These are phyloP conservation scores for Colletotrichum sojae DNA, from an alignment of 2,329 filamentous ascomycete species.

Conservation along the genomic window DNA sequence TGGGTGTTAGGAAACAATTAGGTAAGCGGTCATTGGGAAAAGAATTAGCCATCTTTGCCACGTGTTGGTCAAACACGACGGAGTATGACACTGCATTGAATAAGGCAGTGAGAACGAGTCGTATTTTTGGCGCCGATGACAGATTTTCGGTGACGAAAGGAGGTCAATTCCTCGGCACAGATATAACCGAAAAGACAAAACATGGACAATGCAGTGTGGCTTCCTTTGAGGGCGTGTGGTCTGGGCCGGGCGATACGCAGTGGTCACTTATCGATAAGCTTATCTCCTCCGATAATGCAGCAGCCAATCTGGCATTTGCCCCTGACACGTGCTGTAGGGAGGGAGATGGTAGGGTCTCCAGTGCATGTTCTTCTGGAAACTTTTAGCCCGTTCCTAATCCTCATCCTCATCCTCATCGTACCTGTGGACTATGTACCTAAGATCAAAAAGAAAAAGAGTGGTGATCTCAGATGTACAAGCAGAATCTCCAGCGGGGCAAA, in stretches of 20 bases:
- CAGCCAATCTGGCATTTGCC: not conserved
- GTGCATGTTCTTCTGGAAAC: not conserved
- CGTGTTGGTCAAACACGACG: no score
- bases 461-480: no score
- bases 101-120: not conserved
- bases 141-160: no score
- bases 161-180: not conserved
- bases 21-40: no score
- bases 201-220: no score
- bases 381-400: no score
- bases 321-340: not conserved
- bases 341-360: no score
- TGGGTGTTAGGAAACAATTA: no score
- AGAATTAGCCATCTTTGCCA: no score
- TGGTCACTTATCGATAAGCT: not conserved
- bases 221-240: not conserved
- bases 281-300: conserved; percentile 5
- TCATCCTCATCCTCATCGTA: not conserved
- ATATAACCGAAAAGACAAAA: not conserved
- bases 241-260: not conserved
- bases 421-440: not conserved
- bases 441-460: no score
- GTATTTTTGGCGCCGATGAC: not conserved
- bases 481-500: not conserved
- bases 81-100: no score